Evolutionary conservation across 495 filamentous ascomycete species (phyloP).

Genomic region (Trichoderma virens): DNA sequence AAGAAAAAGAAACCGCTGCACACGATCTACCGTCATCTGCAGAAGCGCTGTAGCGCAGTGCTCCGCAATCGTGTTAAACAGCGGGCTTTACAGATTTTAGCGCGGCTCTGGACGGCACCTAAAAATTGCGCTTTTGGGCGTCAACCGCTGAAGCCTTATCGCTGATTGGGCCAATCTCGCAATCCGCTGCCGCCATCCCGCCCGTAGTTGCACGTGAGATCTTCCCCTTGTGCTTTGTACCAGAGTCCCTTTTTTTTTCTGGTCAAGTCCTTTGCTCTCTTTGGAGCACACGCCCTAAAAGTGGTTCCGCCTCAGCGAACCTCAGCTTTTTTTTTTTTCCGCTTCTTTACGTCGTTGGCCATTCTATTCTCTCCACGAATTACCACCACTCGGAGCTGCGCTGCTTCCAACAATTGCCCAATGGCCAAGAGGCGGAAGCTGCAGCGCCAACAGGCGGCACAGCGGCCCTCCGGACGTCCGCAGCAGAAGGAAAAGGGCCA

Average conservation of each 20-base stretch:
- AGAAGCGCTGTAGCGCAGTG: background rate
- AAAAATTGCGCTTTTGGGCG: constrained; percentile 5
- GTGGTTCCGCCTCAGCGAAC: no score
- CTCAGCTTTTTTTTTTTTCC: background rate
- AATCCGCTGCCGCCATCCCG: constrained; percentile 8
- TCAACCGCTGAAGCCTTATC: background rate
- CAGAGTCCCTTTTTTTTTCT: background rate
- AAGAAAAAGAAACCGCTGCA: background rate
- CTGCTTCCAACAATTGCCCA: background rate
- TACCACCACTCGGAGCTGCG: background rate
- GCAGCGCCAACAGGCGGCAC: constrained; percentile 11
- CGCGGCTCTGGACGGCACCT: constrained; percentile 3
- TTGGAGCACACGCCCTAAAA: no score
- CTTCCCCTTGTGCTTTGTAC: background rate
- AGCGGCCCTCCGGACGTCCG: constrained; percentile 12
- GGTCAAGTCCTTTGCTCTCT: background rate
- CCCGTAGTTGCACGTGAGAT: constrained; percentile 6
- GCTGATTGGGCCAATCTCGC: background rate
- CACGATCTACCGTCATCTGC: background rate
- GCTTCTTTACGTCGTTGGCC: no score
- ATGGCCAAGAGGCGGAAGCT: constrained; percentile 34
- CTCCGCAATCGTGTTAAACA: background rate
- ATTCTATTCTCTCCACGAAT: no score
- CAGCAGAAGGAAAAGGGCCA: constrained; percentile 8
- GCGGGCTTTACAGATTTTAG: constrained; percentile 1